These are phyloP conservation scores for Telfairia occidentalis DNA, from an alignment of 331 rosid genomes.

Conservation along the genomic window DNA sequence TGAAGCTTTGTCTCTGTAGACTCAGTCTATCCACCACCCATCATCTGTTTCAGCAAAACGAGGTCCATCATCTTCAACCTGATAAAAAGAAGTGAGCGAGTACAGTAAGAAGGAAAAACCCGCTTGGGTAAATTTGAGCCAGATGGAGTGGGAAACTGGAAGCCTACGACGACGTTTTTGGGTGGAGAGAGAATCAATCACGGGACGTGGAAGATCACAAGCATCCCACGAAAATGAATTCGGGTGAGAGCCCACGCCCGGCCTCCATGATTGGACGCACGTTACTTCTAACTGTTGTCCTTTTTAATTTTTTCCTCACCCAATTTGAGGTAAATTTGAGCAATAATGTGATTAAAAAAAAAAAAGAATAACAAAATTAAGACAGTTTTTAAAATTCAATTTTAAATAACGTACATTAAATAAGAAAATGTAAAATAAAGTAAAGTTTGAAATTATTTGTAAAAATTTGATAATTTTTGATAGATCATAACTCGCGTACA, in stretches of 20 bases:
- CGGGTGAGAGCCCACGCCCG: not conserved
- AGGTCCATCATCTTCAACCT: slow-evolving; percentile 7
- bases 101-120: not conserved
- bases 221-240: not conserved
- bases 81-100: not conserved
- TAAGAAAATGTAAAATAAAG: no score
- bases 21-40: slow-evolving; percentile 4
- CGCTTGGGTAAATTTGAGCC: not conserved
- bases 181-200: not conserved
- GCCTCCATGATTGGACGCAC: slow-evolving; percentile 2
- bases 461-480: no score
- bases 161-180: not conserved
- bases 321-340: no score
- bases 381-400: no score
- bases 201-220: not conserved
- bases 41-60: slow-evolving; percentile 1
- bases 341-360: no score
- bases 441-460: no score
- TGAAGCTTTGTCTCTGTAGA: not conserved
- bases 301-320: not conserved
- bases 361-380: no score
- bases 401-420: no score
- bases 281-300: not conserved
- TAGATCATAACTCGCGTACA: no score
- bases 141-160: not conserved